phyloP scores from a whole-genome alignment of 495 filamentous ascomycete genomes.

The Aspergillus funiculosus region DNA sequence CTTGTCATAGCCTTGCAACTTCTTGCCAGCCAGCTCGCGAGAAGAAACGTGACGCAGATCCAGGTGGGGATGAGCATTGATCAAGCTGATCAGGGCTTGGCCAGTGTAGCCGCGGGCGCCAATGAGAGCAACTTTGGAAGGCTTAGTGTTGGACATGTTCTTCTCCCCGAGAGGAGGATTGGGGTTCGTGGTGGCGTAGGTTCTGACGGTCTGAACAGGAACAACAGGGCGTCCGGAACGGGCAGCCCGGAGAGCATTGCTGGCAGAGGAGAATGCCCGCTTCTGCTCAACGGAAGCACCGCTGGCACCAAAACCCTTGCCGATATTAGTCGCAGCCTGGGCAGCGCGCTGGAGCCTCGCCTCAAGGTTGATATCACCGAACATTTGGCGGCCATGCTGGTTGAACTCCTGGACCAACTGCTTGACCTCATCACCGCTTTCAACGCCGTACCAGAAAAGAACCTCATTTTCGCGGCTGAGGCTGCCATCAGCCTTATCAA shows the following conservation, averaged over 20 bases:
- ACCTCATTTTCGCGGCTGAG: conserved; percentile 78
- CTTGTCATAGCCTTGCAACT: conserved; percentile 87
- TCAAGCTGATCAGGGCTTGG: conserved; percentile 81
- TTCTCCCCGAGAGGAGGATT: conserved; percentile 95
- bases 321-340: conserved; percentile 52
- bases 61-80: conserved; percentile 90
- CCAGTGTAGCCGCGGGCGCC: conserved; percentile 96
- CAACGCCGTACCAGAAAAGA: conserved; percentile 95
- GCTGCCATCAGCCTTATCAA: conserved; percentile 93
- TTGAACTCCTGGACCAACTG: conserved; percentile 84
- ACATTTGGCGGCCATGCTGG: conserved; percentile 76
- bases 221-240: conserved; percentile 28
- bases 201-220: conserved; percentile 29
- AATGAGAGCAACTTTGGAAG: conserved; percentile 83
- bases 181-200: conserved; percentile 77
- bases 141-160: conserved; percentile 77
- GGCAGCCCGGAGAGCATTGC: conserved; percentile 37
- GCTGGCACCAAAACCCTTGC: conserved; percentile 43
- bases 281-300: conserved; percentile 52
- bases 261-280: conserved; percentile 57
- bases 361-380: conserved; percentile 87
- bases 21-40: conserved; percentile 85
- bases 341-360: conserved; percentile 74
- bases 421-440: conserved; percentile 77
- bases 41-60: conserved; percentile 92